Base-by-base conservation (phyloP, 176 grass and related monocot genomes). In the Aegilops longissima region DNA sequence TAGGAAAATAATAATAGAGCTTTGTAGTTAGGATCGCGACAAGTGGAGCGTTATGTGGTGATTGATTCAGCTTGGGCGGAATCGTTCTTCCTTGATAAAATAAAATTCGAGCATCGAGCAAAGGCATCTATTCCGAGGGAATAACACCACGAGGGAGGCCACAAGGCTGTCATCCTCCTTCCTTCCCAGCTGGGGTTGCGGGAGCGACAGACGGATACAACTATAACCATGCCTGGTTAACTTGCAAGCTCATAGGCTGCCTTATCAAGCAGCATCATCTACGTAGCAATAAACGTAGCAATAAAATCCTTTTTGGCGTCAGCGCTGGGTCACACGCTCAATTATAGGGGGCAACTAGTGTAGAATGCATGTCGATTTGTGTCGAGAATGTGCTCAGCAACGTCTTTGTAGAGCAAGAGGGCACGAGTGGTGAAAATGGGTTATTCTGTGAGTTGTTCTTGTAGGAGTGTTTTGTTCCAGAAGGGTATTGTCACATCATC, bases 81-180 rank as follows among this genome's bases (percentile, higher is more conserved):
- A 83, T 82, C 36, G 63, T 36, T 78, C 56, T 78, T 21, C 33
- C 8, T 67, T 68, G 80, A 68, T 67, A 40, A 40, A 40, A 40
- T 40, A 14, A 59, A 89, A 76, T 76, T 45, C 16, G 45, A 54
- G 82, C 87, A n/a, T 17, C 25, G 45, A 56, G 82, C 87, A n/a
- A 25, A 29, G 83, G 83, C 74, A 77, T 77, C 74, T 56, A 34
- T 77, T 77, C 47, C 14, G 12, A 6, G 14, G 47, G 27, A 76
- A 76, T 20, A 77, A 77, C 27, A 21, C 8, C 73, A 77, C 73
- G 49, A 52, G 24, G 24, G 49, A 52, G 24, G 24, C 18, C 29
- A 49, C 47, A 58, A 58, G 52, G 51, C 29, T 86, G 83, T 77
- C 78, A 14, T 45, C 61, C 29, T 70, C 62, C 17, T 20, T 61